Evolutionary conservation across 495 filamentous ascomycete genomes (phyloP).

Genomic region (Aspergillus coremiiformis): DNA sequence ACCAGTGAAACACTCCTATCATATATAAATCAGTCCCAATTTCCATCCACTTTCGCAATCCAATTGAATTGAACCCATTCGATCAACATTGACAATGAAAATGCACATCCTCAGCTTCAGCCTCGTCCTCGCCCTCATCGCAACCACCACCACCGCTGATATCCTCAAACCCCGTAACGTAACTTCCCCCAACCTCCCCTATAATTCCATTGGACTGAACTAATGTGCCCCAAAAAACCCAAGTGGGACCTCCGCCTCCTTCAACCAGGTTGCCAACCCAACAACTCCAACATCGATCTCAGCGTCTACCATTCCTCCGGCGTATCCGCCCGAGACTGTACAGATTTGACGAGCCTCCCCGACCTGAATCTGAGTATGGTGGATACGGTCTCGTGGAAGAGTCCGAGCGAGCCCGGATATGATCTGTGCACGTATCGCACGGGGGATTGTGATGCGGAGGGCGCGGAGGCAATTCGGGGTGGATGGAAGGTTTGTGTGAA

Average conservation of each 20-base stretch:
- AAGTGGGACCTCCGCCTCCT: slow-evolving; percentile 31
- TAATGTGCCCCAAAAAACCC: background rate
- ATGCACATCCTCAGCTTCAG: no score
- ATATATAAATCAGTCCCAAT: background rate
- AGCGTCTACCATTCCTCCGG: slow-evolving; percentile 19
- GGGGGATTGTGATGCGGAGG: slow-evolving; percentile 9
- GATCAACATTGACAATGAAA: no score
- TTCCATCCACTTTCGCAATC: background rate
- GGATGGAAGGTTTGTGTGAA: slow-evolving; percentile 28
- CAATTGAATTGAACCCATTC: background rate
- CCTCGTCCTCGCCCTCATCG: background rate
- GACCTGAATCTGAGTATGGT: slow-evolving; percentile 9
- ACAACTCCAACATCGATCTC: slow-evolving; percentile 15
- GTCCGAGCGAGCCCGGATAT: slow-evolving; percentile 7
- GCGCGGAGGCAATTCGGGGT: slow-evolving; percentile 15
- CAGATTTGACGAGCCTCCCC: background rate
- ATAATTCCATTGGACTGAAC: background rate
- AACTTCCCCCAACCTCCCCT: background rate
- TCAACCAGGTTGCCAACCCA: slow-evolving; percentile 19
- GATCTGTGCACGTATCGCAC: slow-evolving; percentile 24
- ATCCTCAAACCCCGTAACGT: slow-evolving; percentile 20
- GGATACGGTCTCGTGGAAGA: slow-evolving; percentile 30
- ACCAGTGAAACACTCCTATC: no score
- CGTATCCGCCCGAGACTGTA: slow-evolving; percentile 1
- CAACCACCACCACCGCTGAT: slow-evolving; percentile 3